These are phyloP conservation scores for Lodderomyces elongisporus DNA, from an alignment of 1,139 yeast genomes.

Conservation along the genomic window DNA sequence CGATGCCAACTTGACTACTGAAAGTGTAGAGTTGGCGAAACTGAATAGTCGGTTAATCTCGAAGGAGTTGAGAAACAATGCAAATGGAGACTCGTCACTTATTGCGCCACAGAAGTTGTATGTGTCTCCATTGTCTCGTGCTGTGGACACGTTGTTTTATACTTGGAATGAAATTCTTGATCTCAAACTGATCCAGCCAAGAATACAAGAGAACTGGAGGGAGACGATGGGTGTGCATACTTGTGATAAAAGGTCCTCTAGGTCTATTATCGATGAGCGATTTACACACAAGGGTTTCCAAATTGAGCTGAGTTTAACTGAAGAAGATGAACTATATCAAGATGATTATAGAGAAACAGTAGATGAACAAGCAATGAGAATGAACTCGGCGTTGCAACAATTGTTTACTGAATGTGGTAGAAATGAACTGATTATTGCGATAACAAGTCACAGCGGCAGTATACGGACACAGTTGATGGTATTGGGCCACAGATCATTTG, in stretches of 20 bases:
- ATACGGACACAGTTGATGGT: constrained; percentile 38
- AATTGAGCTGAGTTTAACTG: constrained; percentile 37
- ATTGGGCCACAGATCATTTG: constrained; percentile 38
- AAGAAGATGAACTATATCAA: constrained; percentile 36
- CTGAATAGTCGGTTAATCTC: constrained; percentile 24
- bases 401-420: constrained; percentile 23
- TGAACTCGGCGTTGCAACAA: constrained; percentile 32
- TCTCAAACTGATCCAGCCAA: constrained; percentile 21
- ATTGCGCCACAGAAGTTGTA: constrained; percentile 29
- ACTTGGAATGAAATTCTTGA: constrained; percentile 31
- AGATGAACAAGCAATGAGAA: constrained; percentile 36
- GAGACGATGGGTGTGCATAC: constrained; percentile 43
- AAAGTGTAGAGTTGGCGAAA: constrained; percentile 38
- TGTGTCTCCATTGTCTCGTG: constrained; percentile 34
- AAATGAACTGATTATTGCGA: constrained; percentile 21
- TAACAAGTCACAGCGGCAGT: constrained; percentile 39
- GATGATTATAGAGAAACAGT: constrained; percentile 38
- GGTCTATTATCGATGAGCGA: constrained; percentile 26
- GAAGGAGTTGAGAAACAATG: constrained; percentile 16
- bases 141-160: constrained; percentile 32
- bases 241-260: constrained; percentile 40
- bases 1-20: constrained; percentile 40
- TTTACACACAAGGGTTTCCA: constrained; percentile 27
- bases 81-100: constrained; percentile 14
- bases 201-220: constrained; percentile 37